A percentile compares a stretch with the other conserved stretches of the same genome.
Evolutionary conservation across 2,329 filamentous ascomycete species (phyloP).

Genomic region (Teratosphaeria epicoccoides): DNA sequence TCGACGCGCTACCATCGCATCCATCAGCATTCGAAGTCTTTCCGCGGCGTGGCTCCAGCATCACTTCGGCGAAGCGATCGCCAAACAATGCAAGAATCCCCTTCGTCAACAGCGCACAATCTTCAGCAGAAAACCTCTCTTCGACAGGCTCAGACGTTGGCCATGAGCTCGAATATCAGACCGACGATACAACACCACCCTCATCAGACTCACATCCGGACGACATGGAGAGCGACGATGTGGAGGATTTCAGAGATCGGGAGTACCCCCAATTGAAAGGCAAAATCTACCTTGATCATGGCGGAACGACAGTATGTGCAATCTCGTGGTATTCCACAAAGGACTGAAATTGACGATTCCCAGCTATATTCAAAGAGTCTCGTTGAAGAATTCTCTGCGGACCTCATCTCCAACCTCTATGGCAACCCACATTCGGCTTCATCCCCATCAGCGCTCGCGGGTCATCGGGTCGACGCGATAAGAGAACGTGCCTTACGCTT

Average conservation of each 20-base stretch:
- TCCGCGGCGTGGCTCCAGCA: constrained; percentile 7
- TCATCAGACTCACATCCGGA: constrained; percentile 20
- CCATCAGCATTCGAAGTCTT: constrained; percentile 2
- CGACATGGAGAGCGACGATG: constrained; percentile 26
- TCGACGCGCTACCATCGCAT: constrained; percentile 8
- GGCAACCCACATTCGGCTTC: constrained; percentile 60
- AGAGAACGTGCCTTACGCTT: constrained; percentile 45
- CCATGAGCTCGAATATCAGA: constrained; percentile 23
- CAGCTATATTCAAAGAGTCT: constrained; percentile 48
- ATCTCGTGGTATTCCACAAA: neutral
- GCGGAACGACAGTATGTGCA: constrained; percentile 31
- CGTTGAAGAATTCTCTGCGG: constrained; percentile 44
- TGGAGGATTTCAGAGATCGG: constrained; percentile 29
- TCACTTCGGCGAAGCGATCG: constrained; percentile 7
- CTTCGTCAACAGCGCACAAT: constrained; percentile 11
- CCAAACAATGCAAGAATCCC: constrained; percentile 11
- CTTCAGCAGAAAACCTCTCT: constrained; percentile 23
- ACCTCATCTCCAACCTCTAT: constrained; percentile 49
- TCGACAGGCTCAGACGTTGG: constrained; percentile 24
- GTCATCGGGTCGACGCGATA: constrained; percentile 47
- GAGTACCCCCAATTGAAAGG: constrained; percentile 35
- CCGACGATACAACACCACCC: constrained; percentile 27
- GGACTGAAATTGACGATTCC: constrained; percentile 5
- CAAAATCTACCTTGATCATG: constrained; percentile 33
- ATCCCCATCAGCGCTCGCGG: constrained; percentile 47